Percentiles rank a stretch among this genome's conserved stretches.
phyloP scores from a whole-genome alignment of 2,329 filamentous ascomycete species.

The Hymenoscyphus albidus region DNA sequence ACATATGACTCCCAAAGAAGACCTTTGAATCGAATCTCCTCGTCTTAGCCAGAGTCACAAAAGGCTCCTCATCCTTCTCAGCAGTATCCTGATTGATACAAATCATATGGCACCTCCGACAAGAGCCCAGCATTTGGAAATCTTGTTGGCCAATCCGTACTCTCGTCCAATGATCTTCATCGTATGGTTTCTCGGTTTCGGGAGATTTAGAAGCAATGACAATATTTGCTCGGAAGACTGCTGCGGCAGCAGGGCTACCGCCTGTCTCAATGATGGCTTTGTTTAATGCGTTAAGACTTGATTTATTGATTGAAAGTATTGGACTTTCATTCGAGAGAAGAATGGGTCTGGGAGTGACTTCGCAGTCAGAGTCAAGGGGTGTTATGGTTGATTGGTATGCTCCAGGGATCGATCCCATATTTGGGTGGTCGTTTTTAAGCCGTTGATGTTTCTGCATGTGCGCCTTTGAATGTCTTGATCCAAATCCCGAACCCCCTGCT shows the following conservation, averaged over 20 bases:
- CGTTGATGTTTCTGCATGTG: constrained; percentile 59
- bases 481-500: constrained; percentile 55
- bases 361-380: constrained; percentile 55
- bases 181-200: constrained; percentile 54
- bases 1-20: constrained; percentile 82
- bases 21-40: constrained; percentile 79
- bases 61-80: constrained; percentile 72
- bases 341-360: constrained; percentile 52
- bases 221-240: constrained; percentile 86
- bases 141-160: constrained; percentile 61
- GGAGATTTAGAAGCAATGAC: constrained; percentile 55
- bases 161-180: constrained; percentile 73
- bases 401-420: constrained; percentile 43
- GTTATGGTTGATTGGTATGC: constrained; percentile 53
- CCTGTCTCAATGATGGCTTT: constrained; percentile 60
- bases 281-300: constrained; percentile 78
- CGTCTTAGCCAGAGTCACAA: constrained; percentile 82
- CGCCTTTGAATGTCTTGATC: constrained; percentile 67
- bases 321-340: constrained; percentile 90
- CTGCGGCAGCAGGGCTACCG: constrained; percentile 62
- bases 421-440: constrained; percentile 18
- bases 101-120: constrained; percentile 91
- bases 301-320: constrained; percentile 76
- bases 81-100: constrained; percentile 86
- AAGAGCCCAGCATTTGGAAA: constrained; percentile 75